These are phyloP conservation scores for Curvularia sp. DNA, from an alignment of 2,329 filamentous ascomycete genomes.

Conservation along the genomic window DNA sequence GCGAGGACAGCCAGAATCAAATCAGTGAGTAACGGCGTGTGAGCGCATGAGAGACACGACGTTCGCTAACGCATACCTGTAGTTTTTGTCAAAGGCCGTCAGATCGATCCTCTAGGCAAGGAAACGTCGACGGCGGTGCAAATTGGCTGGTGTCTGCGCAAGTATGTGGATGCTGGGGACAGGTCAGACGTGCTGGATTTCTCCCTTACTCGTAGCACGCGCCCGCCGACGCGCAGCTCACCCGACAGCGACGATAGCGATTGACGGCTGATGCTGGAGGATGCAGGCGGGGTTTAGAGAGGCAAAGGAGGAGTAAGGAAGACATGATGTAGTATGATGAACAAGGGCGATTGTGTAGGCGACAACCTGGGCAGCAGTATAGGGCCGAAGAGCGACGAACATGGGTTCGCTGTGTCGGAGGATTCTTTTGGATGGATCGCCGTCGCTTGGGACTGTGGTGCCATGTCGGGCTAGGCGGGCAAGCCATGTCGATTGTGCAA, in stretches of 20 bases:
- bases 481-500: too few species aligned
- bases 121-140: slow-evolving; percentile 53
- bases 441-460: slow-evolving; percentile 4
- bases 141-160: slow-evolving; percentile 56
- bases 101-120: slow-evolving; percentile 53
- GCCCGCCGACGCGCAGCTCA: slow-evolving; percentile 50
- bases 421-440: slow-evolving; percentile 11
- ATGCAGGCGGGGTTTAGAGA: background rate
- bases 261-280: slow-evolving; percentile 18
- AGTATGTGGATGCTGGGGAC: slow-evolving; percentile 54
- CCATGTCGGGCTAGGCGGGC: too few species aligned
- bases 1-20: slow-evolving; percentile 56
- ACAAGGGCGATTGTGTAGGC: background rate
- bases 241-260: slow-evolving; percentile 45
- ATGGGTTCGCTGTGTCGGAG: slow-evolving; percentile 16
- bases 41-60: background rate
- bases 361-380: background rate
- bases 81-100: slow-evolving; percentile 55
- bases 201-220: slow-evolving; percentile 45
- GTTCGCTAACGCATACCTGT: background rate
- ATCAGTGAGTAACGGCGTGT: slow-evolving; percentile 40
- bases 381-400: slow-evolving; percentile 2
- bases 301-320: too few species aligned
- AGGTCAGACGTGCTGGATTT: slow-evolving; percentile 58
- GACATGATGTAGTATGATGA: background rate